Evolutionary conservation across 2,329 filamentous ascomycete genomes (phyloP).

Genomic region (Alternaria angustiovoidea): DNA sequence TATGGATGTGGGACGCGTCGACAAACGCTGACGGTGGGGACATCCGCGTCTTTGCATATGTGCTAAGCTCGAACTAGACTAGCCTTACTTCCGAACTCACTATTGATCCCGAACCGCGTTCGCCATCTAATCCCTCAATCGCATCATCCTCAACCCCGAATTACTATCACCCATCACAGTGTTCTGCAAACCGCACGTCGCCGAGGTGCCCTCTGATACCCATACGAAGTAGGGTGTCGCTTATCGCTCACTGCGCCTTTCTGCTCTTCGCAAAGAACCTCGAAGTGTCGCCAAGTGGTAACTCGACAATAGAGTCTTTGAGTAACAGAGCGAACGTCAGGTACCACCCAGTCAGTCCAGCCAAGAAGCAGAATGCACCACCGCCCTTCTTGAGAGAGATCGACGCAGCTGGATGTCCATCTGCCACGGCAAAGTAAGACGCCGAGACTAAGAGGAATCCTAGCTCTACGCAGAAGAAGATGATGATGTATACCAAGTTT

Average conservation of each 20-base stretch:
- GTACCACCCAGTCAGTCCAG: conserved; percentile 53
- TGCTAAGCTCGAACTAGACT: neutral
- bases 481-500: conserved; percentile 59
- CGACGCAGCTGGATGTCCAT: conserved; percentile 49
- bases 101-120: conserved; percentile 1
- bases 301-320: conserved; percentile 36
- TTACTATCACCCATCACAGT: neutral
- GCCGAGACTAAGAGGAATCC: conserved; percentile 56
- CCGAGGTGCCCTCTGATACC: neutral
- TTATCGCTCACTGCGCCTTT: conserved; percentile 13
- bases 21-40: neutral
- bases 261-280: conserved; percentile 37
- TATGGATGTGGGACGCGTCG: neutral
- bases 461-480: conserved; percentile 59
- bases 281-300: conserved; percentile 37
- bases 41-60: neutral
- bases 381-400: conserved; percentile 55
- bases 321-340: conserved; percentile 34
- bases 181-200: neutral
- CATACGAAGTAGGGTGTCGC: neutral
- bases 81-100: neutral
- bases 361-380: conserved; percentile 58
- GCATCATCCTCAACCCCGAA: conserved; percentile 15
- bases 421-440: conserved; percentile 57
- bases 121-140: conserved; percentile 21